phyloP scores from a whole-genome alignment of 2,329 filamentous ascomycete species.

The Blastomyces silverae region DNA sequence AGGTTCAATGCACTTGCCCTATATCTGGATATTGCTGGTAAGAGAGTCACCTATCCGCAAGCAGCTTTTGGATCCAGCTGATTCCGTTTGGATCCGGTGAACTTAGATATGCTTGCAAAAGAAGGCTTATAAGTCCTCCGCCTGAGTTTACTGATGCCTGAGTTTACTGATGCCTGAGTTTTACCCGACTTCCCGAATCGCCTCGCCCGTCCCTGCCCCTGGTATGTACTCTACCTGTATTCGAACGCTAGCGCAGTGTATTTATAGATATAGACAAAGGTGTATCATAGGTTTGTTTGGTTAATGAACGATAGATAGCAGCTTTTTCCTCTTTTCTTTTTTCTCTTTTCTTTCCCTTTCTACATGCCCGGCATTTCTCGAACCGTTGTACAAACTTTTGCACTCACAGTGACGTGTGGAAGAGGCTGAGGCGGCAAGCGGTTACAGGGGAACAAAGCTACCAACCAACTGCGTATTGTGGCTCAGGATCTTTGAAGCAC shows the following conservation, averaged over 20 bases:
- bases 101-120: slow-evolving; percentile 59
- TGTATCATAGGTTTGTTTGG: neutral
- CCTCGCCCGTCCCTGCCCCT: neutral
- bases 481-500: neutral
- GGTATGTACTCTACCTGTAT: neutral
- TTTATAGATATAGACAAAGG: neutral
- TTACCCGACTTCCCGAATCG: neutral
- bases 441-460: neutral
- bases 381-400: neutral
- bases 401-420: neutral
- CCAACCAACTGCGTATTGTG: neutral
- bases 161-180: neutral
- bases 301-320: neutral
- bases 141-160: neutral
- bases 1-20: slow-evolving; percentile 60
- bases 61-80: slow-evolving; percentile 2
- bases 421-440: slow-evolving; percentile 5
- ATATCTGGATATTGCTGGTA: slow-evolving; percentile 60
- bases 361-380: neutral
- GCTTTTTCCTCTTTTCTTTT: neutral
- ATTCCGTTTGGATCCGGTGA: neutral
- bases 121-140: slow-evolving; percentile 45
- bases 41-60: slow-evolving; percentile 16
- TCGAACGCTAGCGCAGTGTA: neutral
- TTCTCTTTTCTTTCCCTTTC: neutral